Percentiles rank a stretch among this genome's conserved stretches.
These are phyloP conservation scores for Eragrostis nindensis DNA, from an alignment of 176 grass and related monocot genomes.

Conservation along the genomic window DNA sequence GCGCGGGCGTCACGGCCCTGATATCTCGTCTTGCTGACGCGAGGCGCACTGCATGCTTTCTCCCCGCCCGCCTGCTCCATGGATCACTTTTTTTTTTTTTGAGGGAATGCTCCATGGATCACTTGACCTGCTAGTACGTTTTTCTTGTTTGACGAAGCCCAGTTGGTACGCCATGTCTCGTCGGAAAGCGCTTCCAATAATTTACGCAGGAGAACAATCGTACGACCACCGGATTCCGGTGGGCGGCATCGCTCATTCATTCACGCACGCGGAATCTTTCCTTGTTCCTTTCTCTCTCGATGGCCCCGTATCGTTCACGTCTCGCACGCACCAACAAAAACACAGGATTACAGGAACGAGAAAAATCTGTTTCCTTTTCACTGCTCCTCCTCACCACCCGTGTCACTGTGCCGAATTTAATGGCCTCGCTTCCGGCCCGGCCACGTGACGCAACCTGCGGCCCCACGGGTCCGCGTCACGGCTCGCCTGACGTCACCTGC, in stretches of 20 bases:
- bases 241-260: background rate
- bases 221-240: slow-evolving; percentile 22
- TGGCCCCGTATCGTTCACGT: background rate
- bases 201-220: slow-evolving; percentile 18
- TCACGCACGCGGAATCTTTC: slow-evolving; percentile 42
- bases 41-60: background rate
- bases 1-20: background rate
- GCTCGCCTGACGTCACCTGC: slow-evolving; percentile 57
- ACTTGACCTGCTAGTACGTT: too few species aligned
- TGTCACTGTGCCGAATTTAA: background rate
- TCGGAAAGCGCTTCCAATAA: background rate
- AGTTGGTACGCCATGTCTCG: slow-evolving; percentile 2
- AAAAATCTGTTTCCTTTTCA: background rate
- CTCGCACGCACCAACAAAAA: background rate
- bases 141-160: slow-evolving; percentile 42
- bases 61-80: background rate
- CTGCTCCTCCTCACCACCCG: background rate
- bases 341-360: too few species aligned
- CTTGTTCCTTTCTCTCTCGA: background rate
- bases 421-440: slow-evolving; percentile 9
- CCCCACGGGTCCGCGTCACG: slow-evolving; percentile 46
- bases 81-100: too few species aligned
- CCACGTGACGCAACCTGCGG: slow-evolving; percentile 56
- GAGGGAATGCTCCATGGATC: too few species aligned
- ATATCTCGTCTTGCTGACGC: background rate